A percentile compares a stretch with the other conserved stretches of the same genome.
Evolutionary conservation across 2,329 filamentous ascomycete species (phyloP).

Genomic region (Colletotrichum australisinense): DNA sequence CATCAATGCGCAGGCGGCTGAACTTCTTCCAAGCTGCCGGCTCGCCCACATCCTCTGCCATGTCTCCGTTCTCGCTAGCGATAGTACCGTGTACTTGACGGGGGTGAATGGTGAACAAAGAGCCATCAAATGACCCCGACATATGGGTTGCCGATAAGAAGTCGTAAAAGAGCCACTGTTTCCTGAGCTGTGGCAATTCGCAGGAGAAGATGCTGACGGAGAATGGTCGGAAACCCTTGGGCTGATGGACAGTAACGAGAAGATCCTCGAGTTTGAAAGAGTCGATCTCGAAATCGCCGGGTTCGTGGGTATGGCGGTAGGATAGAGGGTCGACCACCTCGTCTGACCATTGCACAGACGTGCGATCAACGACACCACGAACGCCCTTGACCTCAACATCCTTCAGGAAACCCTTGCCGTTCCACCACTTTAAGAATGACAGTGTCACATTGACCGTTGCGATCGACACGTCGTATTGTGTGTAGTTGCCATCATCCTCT

Average conservation of each 20-base stretch:
- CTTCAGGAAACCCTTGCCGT: constrained; percentile 89
- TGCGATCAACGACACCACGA: constrained; percentile 91
- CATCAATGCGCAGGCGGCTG: constrained; percentile 90
- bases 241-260: constrained; percentile 91
- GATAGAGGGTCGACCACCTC: constrained; percentile 83
- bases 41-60: constrained; percentile 70
- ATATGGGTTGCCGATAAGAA: constrained; percentile 96
- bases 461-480: constrained; percentile 95
- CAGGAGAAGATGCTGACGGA: constrained; percentile 96
- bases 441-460: constrained; percentile 96
- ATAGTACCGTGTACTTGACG: constrained; percentile 87
- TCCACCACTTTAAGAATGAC: constrained; percentile 99
- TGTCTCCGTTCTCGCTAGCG: constrained; percentile 68
- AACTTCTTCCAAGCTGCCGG: constrained; percentile 93
- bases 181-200: constrained; percentile 90
- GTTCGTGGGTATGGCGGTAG: constrained; percentile 87
- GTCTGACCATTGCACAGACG: constrained; percentile 78
- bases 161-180: constrained; percentile 98
- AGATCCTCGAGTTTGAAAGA: constrained; percentile 97
- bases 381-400: constrained; percentile 96
- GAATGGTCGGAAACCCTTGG: constrained; percentile 91
- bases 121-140: constrained; percentile 95
- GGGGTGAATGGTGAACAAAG: constrained; percentile 96
- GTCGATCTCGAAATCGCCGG: constrained; percentile 97
- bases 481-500: constrained; percentile 94